phyloP scores from a whole-genome alignment of 2,329 filamentous ascomycete species.

The Hansfordia pulvinata region DNA sequence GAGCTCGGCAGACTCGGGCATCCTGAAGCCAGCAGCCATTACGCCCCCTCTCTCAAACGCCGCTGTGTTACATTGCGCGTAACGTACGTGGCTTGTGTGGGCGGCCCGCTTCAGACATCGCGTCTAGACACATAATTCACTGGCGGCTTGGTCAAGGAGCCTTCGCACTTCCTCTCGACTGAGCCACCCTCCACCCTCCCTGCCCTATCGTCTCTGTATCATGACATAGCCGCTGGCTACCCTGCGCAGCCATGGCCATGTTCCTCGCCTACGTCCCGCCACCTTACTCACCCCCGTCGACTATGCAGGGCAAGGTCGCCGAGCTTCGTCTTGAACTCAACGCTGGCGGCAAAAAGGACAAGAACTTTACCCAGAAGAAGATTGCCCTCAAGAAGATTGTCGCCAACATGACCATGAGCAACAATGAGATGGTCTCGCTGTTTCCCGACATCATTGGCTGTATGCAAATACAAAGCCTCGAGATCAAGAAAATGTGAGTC shows the following conservation, averaged over 20 bases:
- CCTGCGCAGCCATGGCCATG: conserved; percentile 23
- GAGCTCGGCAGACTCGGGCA: too few species aligned
- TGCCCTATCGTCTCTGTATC: too few species aligned
- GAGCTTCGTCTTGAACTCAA: conserved; percentile 92
- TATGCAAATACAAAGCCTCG: conserved; percentile 87
- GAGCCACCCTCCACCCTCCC: too few species aligned
- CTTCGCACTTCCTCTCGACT: too few species aligned
- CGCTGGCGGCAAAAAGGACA: conserved; percentile 93
- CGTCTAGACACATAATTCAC: too few species aligned
- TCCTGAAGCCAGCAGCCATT: too few species aligned
- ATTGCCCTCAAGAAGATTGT: conserved; percentile 99
- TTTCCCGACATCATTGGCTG: conserved; percentile 92
- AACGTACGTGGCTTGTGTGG: too few species aligned
- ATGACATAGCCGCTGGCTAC: too few species aligned
- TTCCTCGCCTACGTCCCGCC: conserved; percentile 40
- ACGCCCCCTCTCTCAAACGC: too few species aligned
- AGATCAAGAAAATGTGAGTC: conserved; percentile 97
- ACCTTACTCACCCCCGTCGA: conserved; percentile 35
- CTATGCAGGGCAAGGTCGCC: conserved; percentile 88
- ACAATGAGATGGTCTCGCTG: conserved; percentile 97
- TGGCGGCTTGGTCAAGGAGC: too few species aligned
- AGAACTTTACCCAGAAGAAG: conserved; percentile 90
- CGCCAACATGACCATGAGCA: conserved; percentile 99
- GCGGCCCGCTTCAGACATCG: too few species aligned
- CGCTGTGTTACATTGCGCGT: too few species aligned